phyloP scores from a whole-genome alignment of 306 rosid species.

The Sphenostylis stenocarpa region DNA sequence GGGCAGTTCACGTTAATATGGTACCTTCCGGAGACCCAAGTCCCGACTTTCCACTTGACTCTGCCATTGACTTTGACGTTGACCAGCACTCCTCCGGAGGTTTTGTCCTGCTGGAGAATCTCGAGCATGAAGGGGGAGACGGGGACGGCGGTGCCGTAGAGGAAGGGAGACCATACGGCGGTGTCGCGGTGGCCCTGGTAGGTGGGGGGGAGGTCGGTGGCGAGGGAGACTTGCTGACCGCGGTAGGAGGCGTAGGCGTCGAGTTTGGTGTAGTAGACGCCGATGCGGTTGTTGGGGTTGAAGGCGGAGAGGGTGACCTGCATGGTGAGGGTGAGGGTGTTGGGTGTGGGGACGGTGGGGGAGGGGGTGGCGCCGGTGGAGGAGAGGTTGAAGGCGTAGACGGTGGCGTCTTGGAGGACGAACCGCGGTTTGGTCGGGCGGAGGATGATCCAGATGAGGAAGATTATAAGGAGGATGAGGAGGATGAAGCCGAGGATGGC shows the following conservation, averaged over 20 bases:
- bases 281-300: slow-evolving; percentile 61
- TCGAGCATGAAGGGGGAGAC: slow-evolving; percentile 40
- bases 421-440: slow-evolving; percentile 68
- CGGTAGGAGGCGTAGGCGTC: slow-evolving; percentile 58
- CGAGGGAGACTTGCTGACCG: slow-evolving; percentile 54
- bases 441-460: slow-evolving; percentile 57
- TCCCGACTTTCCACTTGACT: slow-evolving; percentile 80
- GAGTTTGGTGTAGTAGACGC: slow-evolving; percentile 50
- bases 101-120: slow-evolving; percentile 47
- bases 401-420: slow-evolving; percentile 63
- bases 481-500: slow-evolving; percentile 9
- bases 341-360: slow-evolving; percentile 13
- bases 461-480: slow-evolving; percentile 38
- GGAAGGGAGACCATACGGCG: slow-evolving; percentile 66
- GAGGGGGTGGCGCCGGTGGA: slow-evolving; percentile 28
- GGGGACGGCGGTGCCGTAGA: slow-evolving; percentile 50
- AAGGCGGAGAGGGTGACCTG: slow-evolving; percentile 56
- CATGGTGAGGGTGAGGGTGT: slow-evolving; percentile 42
- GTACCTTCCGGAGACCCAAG: slow-evolving; percentile 69
- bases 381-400: slow-evolving; percentile 57
- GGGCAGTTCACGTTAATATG: slow-evolving; percentile 64
- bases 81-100: slow-evolving; percentile 48
- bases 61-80: slow-evolving; percentile 55
- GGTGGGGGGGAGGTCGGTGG: slow-evolving; percentile 43
- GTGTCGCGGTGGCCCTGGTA: slow-evolving; percentile 65